A percentile compares a stretch with the other conserved stretches of the same genome.
These are phyloP conservation scores for Psilocybe tampanensis DNA, from an alignment of 768 basidiomycete genomes.

Conservation along the genomic window DNA sequence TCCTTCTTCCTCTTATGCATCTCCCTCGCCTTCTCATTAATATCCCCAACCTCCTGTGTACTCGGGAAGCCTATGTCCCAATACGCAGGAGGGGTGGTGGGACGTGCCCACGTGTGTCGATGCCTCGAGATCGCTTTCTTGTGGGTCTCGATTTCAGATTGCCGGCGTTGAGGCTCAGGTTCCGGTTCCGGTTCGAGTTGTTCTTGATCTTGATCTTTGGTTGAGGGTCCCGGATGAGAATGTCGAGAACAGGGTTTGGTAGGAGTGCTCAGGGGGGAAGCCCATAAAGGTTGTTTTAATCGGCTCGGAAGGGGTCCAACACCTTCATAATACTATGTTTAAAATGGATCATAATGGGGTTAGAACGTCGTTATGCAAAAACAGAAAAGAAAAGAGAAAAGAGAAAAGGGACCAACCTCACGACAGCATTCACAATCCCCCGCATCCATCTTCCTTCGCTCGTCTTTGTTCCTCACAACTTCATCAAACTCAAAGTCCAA, in stretches of 20 bases:
- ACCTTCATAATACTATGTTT: slow-evolving; percentile 74
- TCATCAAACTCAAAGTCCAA: slow-evolving; percentile 71
- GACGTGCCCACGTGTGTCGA: slow-evolving; percentile 68
- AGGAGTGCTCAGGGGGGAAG: slow-evolving; percentile 51
- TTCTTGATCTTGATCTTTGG: background rate
- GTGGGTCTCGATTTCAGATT: slow-evolving; percentile 48
- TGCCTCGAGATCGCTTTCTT: slow-evolving; percentile 74
- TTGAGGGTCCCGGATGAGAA: slow-evolving; percentile 5
- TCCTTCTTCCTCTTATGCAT: slow-evolving; percentile 71
- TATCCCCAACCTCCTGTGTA: slow-evolving; percentile 78
- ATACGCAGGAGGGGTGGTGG: slow-evolving; percentile 82
- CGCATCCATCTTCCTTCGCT: slow-evolving; percentile 67
- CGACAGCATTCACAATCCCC: slow-evolving; percentile 84
- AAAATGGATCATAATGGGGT: no score
- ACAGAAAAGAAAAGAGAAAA: background rate
- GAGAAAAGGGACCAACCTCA: slow-evolving; percentile 45
- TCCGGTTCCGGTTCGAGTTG: background rate
- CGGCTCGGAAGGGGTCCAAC: slow-evolving; percentile 71
- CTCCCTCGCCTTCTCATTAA: slow-evolving; percentile 72
- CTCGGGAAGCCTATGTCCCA: slow-evolving; percentile 91
- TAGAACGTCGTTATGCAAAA: background rate
- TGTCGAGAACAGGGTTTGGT: slow-evolving; percentile 31
- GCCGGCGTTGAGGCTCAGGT: slow-evolving; percentile 10
- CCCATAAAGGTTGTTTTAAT: slow-evolving; percentile 74
- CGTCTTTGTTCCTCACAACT: slow-evolving; percentile 69